Evolutionary conservation across 768 basidiomycete genomes (phyloP).

Genomic region (Cyclocybe aegerita): DNA sequence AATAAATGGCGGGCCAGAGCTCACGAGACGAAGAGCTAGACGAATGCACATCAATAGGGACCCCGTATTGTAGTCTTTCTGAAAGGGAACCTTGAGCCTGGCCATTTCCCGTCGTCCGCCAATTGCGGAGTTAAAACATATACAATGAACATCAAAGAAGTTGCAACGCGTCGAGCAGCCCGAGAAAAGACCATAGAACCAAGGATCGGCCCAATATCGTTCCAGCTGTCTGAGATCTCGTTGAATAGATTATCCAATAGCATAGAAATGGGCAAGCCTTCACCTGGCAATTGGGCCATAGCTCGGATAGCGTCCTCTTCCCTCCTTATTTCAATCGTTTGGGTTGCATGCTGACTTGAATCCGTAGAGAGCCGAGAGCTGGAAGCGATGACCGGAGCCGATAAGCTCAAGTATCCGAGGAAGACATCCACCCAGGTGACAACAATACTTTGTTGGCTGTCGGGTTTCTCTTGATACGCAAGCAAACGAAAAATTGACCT

Average conservation of each 20-base stretch:
- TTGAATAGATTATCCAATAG: not conserved
- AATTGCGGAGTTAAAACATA: constrained; percentile 53
- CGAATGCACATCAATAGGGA: not conserved
- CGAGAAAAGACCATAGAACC: constrained; percentile 53
- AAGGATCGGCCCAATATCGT: constrained; percentile 41
- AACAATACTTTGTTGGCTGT: constrained; percentile 25
- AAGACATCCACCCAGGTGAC: constrained; percentile 69
- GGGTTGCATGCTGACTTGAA: constrained; percentile 4
- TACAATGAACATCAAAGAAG: constrained; percentile 54
- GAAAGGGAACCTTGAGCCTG: not conserved
- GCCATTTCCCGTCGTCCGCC: not conserved
- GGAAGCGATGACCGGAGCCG: constrained; percentile 18
- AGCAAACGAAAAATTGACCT: constrained; percentile 48
- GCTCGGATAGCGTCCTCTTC: constrained; percentile 55
- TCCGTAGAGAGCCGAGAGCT: not conserved
- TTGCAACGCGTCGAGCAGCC: constrained; percentile 57
- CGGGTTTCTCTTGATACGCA: constrained; percentile 24
- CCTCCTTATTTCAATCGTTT: constrained; percentile 36
- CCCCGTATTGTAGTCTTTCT: no score
- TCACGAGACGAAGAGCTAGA: constrained; percentile 11
- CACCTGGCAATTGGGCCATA: constrained; percentile 66
- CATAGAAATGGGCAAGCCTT: not conserved
- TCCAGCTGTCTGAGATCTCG: constrained; percentile 50
- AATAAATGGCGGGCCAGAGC: constrained; percentile 21
- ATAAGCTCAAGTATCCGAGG: constrained; percentile 51